Base-by-base conservation (phyloP, 2,329 filamentous ascomycete genomes). In the Colletotrichum limetticola region DNA sequence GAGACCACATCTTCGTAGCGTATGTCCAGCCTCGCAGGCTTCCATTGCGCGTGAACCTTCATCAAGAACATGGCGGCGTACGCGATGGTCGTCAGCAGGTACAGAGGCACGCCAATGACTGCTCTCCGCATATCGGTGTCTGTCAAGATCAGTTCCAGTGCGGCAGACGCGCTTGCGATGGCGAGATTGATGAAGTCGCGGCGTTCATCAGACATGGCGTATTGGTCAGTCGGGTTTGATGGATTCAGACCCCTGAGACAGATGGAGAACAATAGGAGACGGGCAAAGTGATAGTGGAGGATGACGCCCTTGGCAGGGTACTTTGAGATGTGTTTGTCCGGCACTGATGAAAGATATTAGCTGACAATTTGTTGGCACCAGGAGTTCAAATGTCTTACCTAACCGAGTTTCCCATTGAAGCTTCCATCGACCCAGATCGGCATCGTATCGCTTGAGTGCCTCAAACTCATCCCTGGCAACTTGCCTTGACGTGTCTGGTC, bases 251-350 rank as follows among this genome's bases (percentile, higher is more conserved):
- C 78, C 35, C 86, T 83, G 28, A 88, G 77, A 35, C 85, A 86
- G 30, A 87, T 83, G 5, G 87, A 87, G 57, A 86, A 85, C 9
- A 88, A 78, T 59, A 87, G 85, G 22, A 89, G 78, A 60, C 86
- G 83, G 59, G 85, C 87, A 75, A 87, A 88, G 76, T 88, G 81
- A 72, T 86, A 87, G 75, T 88, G 85, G 72, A 88, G 80, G 32
- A 81, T 81, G 7, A 87, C 85, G 28, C 85, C 86, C 77, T 87
- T 87, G 66, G 84, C 83, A 24, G 86, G 86, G 75, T 87, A 88
- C 63, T 83, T 81, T 52, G 85, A 83, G 46, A 88, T 82, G 74
- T 86, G 83, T 68, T 82, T 81, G 72, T 85, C 86, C 37, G 83
- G 83, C 59, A 80, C 85, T 87, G 24, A 8, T 26, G 5, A 24